phyloP scores from a whole-genome alignment of 768 basidiomycete species.

The Podaxis carcinomalis region DNA sequence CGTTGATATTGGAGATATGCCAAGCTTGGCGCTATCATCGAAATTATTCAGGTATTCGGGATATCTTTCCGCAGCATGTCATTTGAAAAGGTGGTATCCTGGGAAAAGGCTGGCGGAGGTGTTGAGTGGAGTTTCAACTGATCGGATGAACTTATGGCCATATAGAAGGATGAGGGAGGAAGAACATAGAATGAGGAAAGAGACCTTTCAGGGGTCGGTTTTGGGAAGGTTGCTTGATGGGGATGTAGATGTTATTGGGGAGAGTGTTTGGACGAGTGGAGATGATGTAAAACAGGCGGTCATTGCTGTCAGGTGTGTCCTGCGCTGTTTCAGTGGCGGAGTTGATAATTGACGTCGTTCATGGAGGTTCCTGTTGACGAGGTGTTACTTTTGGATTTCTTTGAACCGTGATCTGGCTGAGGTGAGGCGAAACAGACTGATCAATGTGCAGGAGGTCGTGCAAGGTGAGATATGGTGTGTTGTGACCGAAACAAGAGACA shows the following conservation, averaged over 20 bases:
- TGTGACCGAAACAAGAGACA: constrained; percentile 13
- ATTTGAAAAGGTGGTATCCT: constrained; percentile 40
- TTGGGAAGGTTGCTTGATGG: constrained; percentile 35
- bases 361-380: constrained; percentile 58
- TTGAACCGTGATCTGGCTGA: constrained; percentile 34
- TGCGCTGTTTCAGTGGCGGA: neutral
- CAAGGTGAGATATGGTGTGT: constrained; percentile 60
- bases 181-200: constrained; percentile 35
- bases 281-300: constrained; percentile 52
- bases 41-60: constrained; percentile 16
- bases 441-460: constrained; percentile 49
- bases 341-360: neutral
- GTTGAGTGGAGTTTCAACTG: constrained; percentile 32
- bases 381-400: constrained; percentile 61
- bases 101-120: constrained; percentile 45
- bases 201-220: constrained; percentile 46
- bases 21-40: constrained; percentile 48
- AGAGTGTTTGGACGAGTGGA: constrained; percentile 54
- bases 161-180: constrained; percentile 51
- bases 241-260: constrained; percentile 30
- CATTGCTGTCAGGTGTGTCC: neutral
- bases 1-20: constrained; percentile 40
- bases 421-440: constrained; percentile 24
- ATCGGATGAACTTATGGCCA: constrained; percentile 68
- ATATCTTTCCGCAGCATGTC: constrained; percentile 55